Base-by-base conservation (phyloP, 2,329 filamentous ascomycete species). In the Fusarium sp. region DNA sequence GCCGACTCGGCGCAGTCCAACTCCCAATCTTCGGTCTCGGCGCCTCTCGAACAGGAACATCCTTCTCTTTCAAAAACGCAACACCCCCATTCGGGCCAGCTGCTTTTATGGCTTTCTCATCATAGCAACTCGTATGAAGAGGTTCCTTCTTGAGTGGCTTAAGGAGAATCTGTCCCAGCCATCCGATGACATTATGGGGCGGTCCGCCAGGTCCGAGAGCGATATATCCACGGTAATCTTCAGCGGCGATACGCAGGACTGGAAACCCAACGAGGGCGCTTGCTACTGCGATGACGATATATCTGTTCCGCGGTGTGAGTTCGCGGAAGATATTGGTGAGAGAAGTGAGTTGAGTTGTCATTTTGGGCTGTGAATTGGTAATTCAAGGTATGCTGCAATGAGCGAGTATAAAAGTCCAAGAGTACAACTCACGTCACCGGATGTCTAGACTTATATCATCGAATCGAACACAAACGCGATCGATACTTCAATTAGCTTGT, bases 1-100 rank as follows among this genome's bases (percentile, higher is more conserved):
- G 68, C 10, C 68, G 67, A 42, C 63, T 71, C 10, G 68, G 68
- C 27, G 53, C 67, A 44, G 68, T 65, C 67, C 67, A 70, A 6
- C 22, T 55, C 4, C 67, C 68, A 18, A 70, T 52, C 13, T 6
- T 44, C 1, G 67, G 67, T 45, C 58, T 59, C n/a, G 63, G 67
- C 12, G 42, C 56, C 27, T 57, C 24, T 20, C 67, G 67, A 44
- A 44, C 12, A 34, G 67, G 63, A 34, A 70, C 47, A 65, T 70
- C 49, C 24, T 22, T 9, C 8, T 68, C 51, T 6, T 41, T 60
- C 52, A 70, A 57, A 41, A 70, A 70, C 11, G 58, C 58, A 16
- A 44, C 47, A n/a, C 22, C n/a, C 1, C 67, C 63, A 34, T 68
- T 68, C 0, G 68, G 46, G 2, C 68, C 67, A 4, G 58, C 58